Evolutionary conservation across 2,329 filamentous ascomycete genomes (phyloP).

Genomic region (Berkeleyomyces rouxiae): DNA sequence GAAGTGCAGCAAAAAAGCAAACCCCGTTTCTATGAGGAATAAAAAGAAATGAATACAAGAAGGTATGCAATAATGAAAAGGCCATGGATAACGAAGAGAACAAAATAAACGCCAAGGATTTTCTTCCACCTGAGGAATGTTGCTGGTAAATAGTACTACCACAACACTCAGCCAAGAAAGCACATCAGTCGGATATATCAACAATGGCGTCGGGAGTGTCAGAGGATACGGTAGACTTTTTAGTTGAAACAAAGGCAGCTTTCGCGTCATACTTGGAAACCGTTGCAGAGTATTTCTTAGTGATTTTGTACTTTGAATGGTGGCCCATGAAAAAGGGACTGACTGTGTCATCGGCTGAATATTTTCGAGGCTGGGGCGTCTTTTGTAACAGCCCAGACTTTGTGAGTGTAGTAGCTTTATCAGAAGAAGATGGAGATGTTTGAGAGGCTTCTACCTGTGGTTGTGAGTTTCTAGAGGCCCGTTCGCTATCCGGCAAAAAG

Average conservation of each 20-base stretch:
- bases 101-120: neutral
- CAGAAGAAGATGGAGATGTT: neutral
- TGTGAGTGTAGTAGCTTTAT: neutral
- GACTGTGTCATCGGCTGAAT: neutral
- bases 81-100: neutral
- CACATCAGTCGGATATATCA: neutral
- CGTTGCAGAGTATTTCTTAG: neutral
- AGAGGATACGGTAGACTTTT: neutral
- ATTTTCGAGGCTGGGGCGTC: neutral
- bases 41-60: neutral
- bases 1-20: neutral
- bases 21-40: neutral
- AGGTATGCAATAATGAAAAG: neutral
- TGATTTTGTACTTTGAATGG: neutral
- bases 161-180: neutral
- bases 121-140: neutral
- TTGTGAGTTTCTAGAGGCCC: neutral
- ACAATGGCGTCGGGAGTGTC: neutral
- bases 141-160: neutral
- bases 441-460: neutral
- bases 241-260: neutral
- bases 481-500: neutral
- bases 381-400: neutral
- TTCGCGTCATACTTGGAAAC: neutral
- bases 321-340: neutral